Base-by-base conservation (phyloP, 495 filamentous ascomycete genomes). In the Penicillium paxilli region DNA sequence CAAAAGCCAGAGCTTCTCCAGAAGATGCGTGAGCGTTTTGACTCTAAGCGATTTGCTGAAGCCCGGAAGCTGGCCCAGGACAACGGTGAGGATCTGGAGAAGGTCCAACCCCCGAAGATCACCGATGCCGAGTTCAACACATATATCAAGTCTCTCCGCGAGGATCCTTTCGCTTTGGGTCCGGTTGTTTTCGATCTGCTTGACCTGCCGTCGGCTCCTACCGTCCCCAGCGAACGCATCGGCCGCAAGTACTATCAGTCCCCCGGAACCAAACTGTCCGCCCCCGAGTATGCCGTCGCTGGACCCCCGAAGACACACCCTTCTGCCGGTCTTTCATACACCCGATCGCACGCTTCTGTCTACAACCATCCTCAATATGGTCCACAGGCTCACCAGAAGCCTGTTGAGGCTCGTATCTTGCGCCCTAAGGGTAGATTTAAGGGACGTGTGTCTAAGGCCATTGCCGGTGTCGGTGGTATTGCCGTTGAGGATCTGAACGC, bases 251-350 rank as follows among this genome's bases (percentile, higher is more conserved):
- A 73, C 56, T 76, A 64, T 55, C 62, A 68, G 24, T 64, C 74
- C 17, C 70, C 70, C 16, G 63, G 55, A 41, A 71, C 64, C 47
- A 70, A 69, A 46, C 52, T 79, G 40, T 65, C 76, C 16, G 62
- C 76, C 6, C 24, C 62, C 10, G 70, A 76, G 23, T 88, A 88
- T 60, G 81, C 81, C 10, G 64, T 73, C 11, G 60, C 64, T 6
- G 87, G 89, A 2, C 88, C 92, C 3, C 90, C 89, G 1, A 80
- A 80, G 49, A 98, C 93, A 8, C 94, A 99, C 70, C 94, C 95
- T 1, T 94, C 92, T 2, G 95, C 87, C 2, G 94, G 94, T 55
- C 73, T 98, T 16, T 88, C 89, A 32, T 97, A 98, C 72, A 77
- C 87, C 24, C 85, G 92, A 50, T 87, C 89, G 14, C 69, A 80